Conservation (phyloP, 441 rosid species). For the Hura crepitans region DNA sequence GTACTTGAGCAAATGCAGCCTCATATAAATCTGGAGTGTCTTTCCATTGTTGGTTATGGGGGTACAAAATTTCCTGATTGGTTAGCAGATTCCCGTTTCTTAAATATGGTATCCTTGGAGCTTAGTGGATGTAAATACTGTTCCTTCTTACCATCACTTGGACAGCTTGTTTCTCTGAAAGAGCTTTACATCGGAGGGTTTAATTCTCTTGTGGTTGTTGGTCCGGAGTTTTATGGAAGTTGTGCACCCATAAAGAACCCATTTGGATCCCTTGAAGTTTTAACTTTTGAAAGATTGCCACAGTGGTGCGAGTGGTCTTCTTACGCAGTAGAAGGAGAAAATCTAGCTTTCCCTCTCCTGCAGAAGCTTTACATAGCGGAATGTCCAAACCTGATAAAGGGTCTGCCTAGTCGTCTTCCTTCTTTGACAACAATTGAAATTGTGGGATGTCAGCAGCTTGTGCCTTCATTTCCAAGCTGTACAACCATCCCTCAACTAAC, state of each 20-base stretch:
- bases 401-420: conserved; percentile 22
- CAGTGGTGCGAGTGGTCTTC: conserved; percentile 33
- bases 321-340: conserved; percentile 5
- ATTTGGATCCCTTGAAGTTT: conserved; percentile 23
- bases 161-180: conserved; percentile 29
- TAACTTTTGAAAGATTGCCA: conserved; percentile 26
- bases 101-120: conserved; percentile 23
- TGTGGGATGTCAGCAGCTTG: conserved; percentile 8
- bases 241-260: conserved; percentile 6
- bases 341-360: conserved; percentile 26
- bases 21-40: conserved; percentile 7
- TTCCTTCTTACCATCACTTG: conserved; percentile 32
- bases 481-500: not conserved
- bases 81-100: conserved; percentile 30
- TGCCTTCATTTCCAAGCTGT: conserved; percentile 19
- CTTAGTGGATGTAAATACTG: conserved; percentile 29
- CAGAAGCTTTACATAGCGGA: conserved; percentile 17
- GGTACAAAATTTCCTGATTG: conserved; percentile 39
- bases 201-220: conserved; percentile 19
- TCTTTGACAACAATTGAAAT: conserved; percentile 20
- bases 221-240: conserved; percentile 33
- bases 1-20: conserved; percentile 15
- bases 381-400: conserved; percentile 21
- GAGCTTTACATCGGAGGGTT: conserved; percentile 25
- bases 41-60: conserved; percentile 21